Base-by-base conservation (phyloP, 306 rosid genomes). In the Vicia sativa region DNA sequence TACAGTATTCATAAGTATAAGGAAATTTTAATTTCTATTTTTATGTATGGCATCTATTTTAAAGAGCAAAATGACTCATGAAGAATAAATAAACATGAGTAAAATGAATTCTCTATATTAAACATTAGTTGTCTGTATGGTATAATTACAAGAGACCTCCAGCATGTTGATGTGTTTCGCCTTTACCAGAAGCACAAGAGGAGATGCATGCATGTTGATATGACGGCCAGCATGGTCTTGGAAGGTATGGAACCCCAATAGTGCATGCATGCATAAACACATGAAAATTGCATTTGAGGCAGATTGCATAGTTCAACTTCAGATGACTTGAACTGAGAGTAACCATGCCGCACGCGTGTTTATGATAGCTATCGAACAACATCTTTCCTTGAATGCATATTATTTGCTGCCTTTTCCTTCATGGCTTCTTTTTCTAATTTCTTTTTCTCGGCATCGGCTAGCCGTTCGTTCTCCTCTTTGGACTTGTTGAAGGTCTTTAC, bases 401-500 rank as follows among this genome's bases (percentile, higher is more conserved):
- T 86, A 45, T 81, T 74, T 12, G 82, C 69, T n/a, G 82, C 58
- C 72, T 85, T 76, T 26, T 93, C 98, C 84, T 90, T 93, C 86
- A 85, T 58, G 77, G 97, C 95, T 83, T 93, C 98, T 81, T 88
- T 93, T 72, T 93, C 98, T 68, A 85, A 70, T 72, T 80, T 93
- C 89, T 80, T 93, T 68, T 85, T 93, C 68, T 90, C 98, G 48
- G 83, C 96, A 65, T 90, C 98, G 5, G 98, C 98, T 74, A 38
- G 86, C 74, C 78, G 85, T 76, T 78, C 93, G 59, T 93, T 93
- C 89, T 93, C 98, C 49, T 93, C 98, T 76, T 86, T 85, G 8
- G 98, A 93, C 85, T 93, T 93, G 18, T 81, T 93, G 80, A 93
- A 93, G 84, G 73, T 90, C 85, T 84, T 93, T 18, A 93, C 90